Base-by-base conservation (phyloP, 305 asterid species). In the Fraxinus latifolia region DNA sequence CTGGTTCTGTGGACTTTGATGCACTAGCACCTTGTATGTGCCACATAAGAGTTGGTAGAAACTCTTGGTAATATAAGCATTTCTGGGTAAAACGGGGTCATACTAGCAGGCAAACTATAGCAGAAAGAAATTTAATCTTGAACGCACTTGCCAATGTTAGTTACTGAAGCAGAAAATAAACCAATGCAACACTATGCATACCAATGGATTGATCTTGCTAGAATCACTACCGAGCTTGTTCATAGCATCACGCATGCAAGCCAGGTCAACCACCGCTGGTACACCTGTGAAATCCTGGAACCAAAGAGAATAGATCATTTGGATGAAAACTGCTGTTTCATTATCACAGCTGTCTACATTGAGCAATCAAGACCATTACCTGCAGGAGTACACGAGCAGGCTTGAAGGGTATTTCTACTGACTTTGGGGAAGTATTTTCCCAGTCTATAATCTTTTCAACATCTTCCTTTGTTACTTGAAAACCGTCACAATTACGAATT, bases 161-260 rank as follows among this genome's bases (percentile, higher is more conserved):
- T 39, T 39, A 39, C 47, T 8, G 47, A 62, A 81, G 47, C 17
- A 36, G 71, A 79, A 53, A n/a, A 74, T 8, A 31, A 58, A 42
- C 7, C 39, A 79, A 76, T 23, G 72, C 17, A 67, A 33, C 29
- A 55, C 31, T 12, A 55, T 53, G 44, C 91, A 82, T 91, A 93
- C 98, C 98, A 95, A 82, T 65, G 98, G 98, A 83, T 95, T 95
- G 90, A 95, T 95, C 94, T 95, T 95, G 87, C 90, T 82, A 65
- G 98, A 89, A 83, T 93, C 97, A 87, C 98, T 91, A 70, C 96
- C 97, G 78, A 95, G 97, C 29, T 87, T 93, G 87, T 92, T 90
- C 95, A 95, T 93, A 78, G 98, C 98, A 93, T 95, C 97, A 62
- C 98, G 97, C 98, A 95, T 95, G 84, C 95, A 93, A 80, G 98